phyloP scores from a whole-genome alignment of 306 rosid genomes.

The Citrullus colocynthis region DNA sequence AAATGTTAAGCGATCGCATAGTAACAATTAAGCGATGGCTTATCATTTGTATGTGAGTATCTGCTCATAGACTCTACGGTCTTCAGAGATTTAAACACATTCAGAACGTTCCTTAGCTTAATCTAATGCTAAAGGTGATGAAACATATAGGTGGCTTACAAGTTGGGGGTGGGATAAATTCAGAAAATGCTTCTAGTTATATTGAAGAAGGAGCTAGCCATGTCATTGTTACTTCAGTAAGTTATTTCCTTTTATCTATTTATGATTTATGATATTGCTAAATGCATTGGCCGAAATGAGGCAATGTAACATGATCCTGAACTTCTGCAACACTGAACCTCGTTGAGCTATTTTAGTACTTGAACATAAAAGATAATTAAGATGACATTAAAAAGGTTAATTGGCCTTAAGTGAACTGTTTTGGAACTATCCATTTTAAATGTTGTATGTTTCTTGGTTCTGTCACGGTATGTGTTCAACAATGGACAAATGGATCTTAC shows the following conservation, averaged over 20 bases:
- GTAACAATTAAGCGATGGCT: too few relatives aligned
- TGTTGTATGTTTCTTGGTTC: background rate
- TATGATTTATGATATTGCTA: background rate
- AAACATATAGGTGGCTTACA: slow-evolving; percentile 60
- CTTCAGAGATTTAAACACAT: slow-evolving; percentile 38
- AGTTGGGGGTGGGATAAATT: slow-evolving; percentile 95
- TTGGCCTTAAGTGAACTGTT: background rate
- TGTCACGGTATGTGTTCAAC: slow-evolving; percentile 68
- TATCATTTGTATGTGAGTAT: background rate
- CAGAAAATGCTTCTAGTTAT: slow-evolving; percentile 63
- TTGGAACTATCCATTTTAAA: background rate
- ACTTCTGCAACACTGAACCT: background rate
- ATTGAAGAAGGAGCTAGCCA: slow-evolving; percentile 91
- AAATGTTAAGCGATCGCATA: too few relatives aligned
- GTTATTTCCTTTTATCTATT: slow-evolving; percentile 1
- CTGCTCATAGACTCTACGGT: slow-evolving; percentile 15
- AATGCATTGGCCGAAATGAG: background rate
- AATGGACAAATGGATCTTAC: slow-evolving; percentile 84
- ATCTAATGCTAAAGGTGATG: slow-evolving; percentile 44
- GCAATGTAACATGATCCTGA: background rate
- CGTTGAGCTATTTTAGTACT: background rate
- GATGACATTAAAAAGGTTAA: background rate
- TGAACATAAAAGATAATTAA: background rate
- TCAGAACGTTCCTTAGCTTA: slow-evolving; percentile 50
- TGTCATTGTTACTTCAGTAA: slow-evolving; percentile 86